A percentile compares a stretch with the other conserved stretches of the same genome.
These are phyloP conservation scores for Eugenia klotzschiana DNA, from an alignment of 441 rosid genomes.

Conservation along the genomic window DNA sequence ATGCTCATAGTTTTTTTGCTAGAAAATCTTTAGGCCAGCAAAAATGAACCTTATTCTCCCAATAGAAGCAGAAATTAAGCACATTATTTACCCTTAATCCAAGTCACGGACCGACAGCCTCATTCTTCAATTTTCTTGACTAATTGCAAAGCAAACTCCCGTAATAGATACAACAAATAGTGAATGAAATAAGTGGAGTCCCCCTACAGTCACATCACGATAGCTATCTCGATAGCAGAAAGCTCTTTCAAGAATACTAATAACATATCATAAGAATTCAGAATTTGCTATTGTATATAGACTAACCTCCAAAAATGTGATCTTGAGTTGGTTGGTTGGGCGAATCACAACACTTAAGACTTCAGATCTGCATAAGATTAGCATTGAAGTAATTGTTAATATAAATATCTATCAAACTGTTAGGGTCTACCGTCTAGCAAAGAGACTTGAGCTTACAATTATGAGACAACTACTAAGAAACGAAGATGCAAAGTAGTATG, in stretches of 20 bases:
- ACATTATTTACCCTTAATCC: neutral
- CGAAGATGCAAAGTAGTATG: neutral
- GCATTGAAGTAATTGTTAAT: neutral
- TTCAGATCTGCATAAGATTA: conserved; percentile 44
- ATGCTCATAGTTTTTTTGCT: neutral
- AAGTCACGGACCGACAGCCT: neutral
- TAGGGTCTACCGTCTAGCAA: neutral
- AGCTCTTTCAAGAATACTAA: neutral
- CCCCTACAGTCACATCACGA: neutral
- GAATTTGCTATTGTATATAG: neutral
- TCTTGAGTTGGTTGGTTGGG: conserved; percentile 73
- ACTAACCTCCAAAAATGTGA: conserved; percentile 88
- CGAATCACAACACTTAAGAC: conserved; percentile 64
- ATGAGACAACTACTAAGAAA: neutral
- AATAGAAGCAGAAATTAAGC: neutral
- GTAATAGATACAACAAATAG: neutral
- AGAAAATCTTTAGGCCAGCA: neutral
- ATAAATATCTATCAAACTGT: neutral
- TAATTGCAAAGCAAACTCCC: neutral
- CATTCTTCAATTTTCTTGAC: neutral
- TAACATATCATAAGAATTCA: neutral
- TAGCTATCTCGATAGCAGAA: neutral
- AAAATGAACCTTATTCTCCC: neutral
- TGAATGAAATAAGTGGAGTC: neutral
- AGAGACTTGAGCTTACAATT: neutral